Evolutionary conservation across 495 filamentous ascomycete species (phyloP), one percentile per base, ranked within the genome.

Genomic region (Neurospora sp.): DNA sequence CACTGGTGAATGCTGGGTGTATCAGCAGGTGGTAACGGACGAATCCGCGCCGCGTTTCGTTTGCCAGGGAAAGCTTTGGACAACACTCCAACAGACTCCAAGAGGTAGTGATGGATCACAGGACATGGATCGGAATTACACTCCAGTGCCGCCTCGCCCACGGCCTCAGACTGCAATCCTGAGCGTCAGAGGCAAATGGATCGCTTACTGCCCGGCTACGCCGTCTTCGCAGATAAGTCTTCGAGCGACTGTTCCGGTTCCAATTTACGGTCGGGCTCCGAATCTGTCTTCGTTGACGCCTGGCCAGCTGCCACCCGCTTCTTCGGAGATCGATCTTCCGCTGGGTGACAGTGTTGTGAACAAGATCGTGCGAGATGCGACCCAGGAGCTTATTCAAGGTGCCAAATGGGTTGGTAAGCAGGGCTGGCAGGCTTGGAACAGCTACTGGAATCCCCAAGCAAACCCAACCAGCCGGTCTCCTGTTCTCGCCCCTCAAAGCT

Each of bases 311-410:
- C 94, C 94, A n/a, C 85, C 88, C 6, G 82, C 90, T 42, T 93
- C 87, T 39, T 92, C 93, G 73, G 88, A 88, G 10, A 89, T 93
- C 12, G 94, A 97, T 73, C 89, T 91, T 5, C 92, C 92, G 8
- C 89, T 94, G 40, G 88, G 90, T 3, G 94, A 96, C 77, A 90
- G 92, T 48, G 84, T 97, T 48, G 84, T 97, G 74, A 93, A 95
- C 80, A 92, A 93, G 75, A 85, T 97, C 54, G 91, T 94, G 76
- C 87, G 94, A 76, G 93, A 94, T 78, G 92, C 94, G 3, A 92
- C 96, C 0, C 95, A 98, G 78, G 94, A 96, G 77, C 83, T 97
- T n/a, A 91, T 99, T 71, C 91, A 91, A 76, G 92, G 93, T 35
- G 93, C 93, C 23, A 91, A 90, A 74, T 97, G 92, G 91, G 89